Base-by-base conservation (phyloP, 108 stramenopile genomes). In the Skeletonema costatum region DNA sequence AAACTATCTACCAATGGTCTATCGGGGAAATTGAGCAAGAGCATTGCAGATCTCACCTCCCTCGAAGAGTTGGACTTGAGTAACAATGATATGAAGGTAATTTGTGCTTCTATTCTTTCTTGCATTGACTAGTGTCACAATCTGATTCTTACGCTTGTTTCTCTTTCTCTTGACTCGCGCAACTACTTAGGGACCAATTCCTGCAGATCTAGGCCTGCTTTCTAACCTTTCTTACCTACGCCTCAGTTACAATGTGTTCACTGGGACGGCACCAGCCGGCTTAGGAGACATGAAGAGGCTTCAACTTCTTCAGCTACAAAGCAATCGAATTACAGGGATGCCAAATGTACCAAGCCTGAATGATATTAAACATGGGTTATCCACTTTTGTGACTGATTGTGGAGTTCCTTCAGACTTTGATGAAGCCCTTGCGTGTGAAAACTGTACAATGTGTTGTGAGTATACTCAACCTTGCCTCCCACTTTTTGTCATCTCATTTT, bases 161-260 rank as follows among this genome's bases (percentile, higher is more conserved):
- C 12, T 30, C 44, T 39, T 17, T 13, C 12, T 30, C 44, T 19
- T 4, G 3, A 61, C 32, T 61, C 14, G n/a, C n/a, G n/a, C n/a
- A 13, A 3, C 58, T 62, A 25, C 32, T 59, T 62, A 76, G 67
- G 92, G 92, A 19, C 31, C 83, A 8, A 36, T 94, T 32, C 93
- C 93, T n/a, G n/a, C 53, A 1, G 75, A 77, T 11, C 81, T 94
- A 60, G 87, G 82, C 1, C 38, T 71, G 1, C 51, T 91, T 7
- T 60, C 73, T 5, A 64, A 82, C 36, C 86, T 93, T 21, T 50
- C 73, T 25, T 71, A 70, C 4, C 51, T 93, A 3, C 62, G 65
- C 11, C 63, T 93, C 9, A 72, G 74, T 58, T 74, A 89, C 44
- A 93, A 86, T 51, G 79, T 67, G 3, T 81, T 92, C 48, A 82